Conservation (phyloP, 192 early-diverging fungal species). For the Backusella australiensis region DNA sequence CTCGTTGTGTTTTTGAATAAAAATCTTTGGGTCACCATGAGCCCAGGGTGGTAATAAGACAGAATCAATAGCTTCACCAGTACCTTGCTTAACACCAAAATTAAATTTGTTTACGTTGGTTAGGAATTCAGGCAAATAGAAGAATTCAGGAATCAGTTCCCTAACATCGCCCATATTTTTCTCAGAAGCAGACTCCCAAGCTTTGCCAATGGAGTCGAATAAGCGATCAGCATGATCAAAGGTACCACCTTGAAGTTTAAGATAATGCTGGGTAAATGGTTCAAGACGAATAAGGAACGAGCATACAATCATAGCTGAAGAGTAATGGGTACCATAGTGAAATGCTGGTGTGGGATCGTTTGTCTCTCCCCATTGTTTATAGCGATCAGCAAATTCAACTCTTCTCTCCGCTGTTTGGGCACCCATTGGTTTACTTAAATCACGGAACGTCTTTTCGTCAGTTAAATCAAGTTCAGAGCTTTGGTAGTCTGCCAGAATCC, state of each 20-base stretch:
- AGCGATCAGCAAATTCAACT: conserved; percentile 63
- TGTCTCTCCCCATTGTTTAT: conserved; percentile 55
- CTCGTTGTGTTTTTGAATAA: conserved; percentile 77
- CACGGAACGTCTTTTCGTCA: conserved; percentile 77
- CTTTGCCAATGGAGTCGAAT: conserved; percentile 74
- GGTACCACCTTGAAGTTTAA: conserved; percentile 74
- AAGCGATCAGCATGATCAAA: conserved; percentile 84
- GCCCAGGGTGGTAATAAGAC: conserved; percentile 91
- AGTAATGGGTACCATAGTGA: conserved; percentile 98
- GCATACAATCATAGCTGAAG: conserved; percentile 86
- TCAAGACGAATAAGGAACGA: conserved; percentile 88
- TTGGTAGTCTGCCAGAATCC: conserved; percentile 82
- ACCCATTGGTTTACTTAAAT: conserved; percentile 91
- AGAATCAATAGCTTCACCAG: conserved; percentile 65
- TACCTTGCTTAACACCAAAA: conserved; percentile 56
- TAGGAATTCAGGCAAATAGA: conserved; percentile 91
- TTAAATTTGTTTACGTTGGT: conserved; percentile 69
- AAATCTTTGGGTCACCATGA: conserved; percentile 62
- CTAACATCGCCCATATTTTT: conserved; percentile 82
- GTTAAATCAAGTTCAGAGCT: conserved; percentile 76
- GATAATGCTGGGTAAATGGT: conserved; percentile 83
- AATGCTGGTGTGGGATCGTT: conserved; percentile 64
- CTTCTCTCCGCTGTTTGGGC: conserved; percentile 68
- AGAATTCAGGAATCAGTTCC: conserved; percentile 96
- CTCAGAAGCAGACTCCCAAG: conserved; percentile 71